phyloP scores from a whole-genome alignment of 2,329 filamentous ascomycete genomes.

The Stachybotrys elegans region DNA sequence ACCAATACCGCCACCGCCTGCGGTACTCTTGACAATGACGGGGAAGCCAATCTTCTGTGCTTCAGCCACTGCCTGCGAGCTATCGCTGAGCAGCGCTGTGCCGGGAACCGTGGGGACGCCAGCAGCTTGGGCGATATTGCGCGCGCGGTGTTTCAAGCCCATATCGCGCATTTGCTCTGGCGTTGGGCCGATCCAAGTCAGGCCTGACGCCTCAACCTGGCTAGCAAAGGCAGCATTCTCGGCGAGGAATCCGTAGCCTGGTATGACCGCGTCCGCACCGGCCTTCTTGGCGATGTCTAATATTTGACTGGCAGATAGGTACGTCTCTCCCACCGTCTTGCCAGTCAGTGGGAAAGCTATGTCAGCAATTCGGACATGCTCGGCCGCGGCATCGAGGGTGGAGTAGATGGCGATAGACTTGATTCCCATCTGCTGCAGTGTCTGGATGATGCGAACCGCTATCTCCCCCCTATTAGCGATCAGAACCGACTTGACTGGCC shows the following conservation, averaged over 20 bases:
- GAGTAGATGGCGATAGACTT: conserved; percentile 68
- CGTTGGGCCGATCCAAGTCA: conserved; percentile 56
- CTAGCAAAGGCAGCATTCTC: conserved; percentile 59
- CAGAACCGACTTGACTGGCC: conserved; percentile 32
- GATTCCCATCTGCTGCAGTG: conserved; percentile 62
- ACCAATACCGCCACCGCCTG: conserved; percentile 41
- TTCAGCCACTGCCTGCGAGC: conserved; percentile 21
- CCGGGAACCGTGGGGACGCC: conserved; percentile 31
- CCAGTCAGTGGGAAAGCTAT: conserved; percentile 61
- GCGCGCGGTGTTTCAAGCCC: conserved; percentile 32
- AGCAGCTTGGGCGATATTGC: conserved; percentile 22
- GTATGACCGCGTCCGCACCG: conserved; percentile 53
- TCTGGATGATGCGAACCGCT: conserved; percentile 64
- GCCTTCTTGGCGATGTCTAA: conserved; percentile 45
- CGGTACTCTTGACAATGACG: conserved; percentile 43
- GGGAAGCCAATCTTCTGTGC: conserved; percentile 28
- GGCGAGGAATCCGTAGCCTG: conserved; percentile 63
- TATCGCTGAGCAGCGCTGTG: conserved; percentile 19
- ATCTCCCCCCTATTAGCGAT: conserved; percentile 64
- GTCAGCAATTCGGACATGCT: conserved; percentile 65
- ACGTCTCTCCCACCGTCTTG: conserved; percentile 36
- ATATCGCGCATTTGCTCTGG: conserved; percentile 34
- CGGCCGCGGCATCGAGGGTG: conserved; percentile 52
- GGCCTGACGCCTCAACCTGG: conserved; percentile 44
- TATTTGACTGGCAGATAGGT: conserved; percentile 62